These are phyloP conservation scores for Rutidosis leptorrhynchoides DNA, from an alignment of 129 eudicot species.

Conservation along the genomic window DNA sequence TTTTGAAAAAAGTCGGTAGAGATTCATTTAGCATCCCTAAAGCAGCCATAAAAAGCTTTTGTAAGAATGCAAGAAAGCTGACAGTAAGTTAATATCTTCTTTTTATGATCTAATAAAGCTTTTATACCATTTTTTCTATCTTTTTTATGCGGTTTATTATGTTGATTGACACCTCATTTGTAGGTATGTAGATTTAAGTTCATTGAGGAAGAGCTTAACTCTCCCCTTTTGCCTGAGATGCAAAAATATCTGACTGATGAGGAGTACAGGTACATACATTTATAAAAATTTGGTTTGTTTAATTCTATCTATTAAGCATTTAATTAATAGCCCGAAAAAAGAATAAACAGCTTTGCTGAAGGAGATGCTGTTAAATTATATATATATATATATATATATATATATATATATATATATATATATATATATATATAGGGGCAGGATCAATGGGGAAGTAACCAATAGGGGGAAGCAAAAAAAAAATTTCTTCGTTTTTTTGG, in stretches of 20 bases:
- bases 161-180: slow-evolving; percentile 8
- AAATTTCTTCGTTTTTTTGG: too few species aligned
- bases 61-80: slow-evolving; percentile 91
- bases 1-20: slow-evolving; percentile 78
- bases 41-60: slow-evolving; percentile 62
- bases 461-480: too few species aligned
- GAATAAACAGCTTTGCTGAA: too few species aligned
- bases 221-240: slow-evolving; percentile 69
- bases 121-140: slow-evolving; percentile 14
- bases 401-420: too few species aligned
- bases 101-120: slow-evolving; percentile 1
- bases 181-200: slow-evolving; percentile 85
- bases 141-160: slow-evolving; percentile 1
- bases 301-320: background rate
- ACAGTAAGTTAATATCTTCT: slow-evolving; percentile 42
- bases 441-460: too few species aligned
- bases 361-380: too few species aligned
- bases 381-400: too few species aligned
- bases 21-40: slow-evolving; percentile 78
- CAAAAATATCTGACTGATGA: slow-evolving; percentile 88
- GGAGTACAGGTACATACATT: slow-evolving; percentile 96
- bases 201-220: slow-evolving; percentile 78
- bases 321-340: too few species aligned
- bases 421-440: too few species aligned
- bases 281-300: background rate